phyloP scores from a whole-genome alignment of 352 stramenopile genomes.

The Globisporangium viniferum region DNA sequence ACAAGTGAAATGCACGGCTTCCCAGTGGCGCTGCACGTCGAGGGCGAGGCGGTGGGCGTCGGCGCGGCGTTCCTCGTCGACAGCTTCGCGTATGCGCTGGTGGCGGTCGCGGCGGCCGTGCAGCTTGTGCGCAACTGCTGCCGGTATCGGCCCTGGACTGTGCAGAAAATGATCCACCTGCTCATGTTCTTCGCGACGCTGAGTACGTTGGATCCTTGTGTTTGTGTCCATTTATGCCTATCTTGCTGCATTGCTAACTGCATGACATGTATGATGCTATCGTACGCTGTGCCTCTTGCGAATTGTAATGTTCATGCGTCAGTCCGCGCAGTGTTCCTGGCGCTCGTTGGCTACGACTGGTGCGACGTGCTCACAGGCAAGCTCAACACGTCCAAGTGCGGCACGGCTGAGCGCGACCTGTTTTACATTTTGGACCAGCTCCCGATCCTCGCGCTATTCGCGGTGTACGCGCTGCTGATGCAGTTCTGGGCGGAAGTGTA shows the following conservation, averaged over 20 bases:
- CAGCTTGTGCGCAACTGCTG: constrained; percentile 84
- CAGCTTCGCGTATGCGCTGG: constrained; percentile 61
- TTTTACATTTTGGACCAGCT: constrained; percentile 87
- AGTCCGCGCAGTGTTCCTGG: constrained; percentile 71
- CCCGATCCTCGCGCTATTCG: constrained; percentile 80
- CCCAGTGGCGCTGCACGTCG: background rate
- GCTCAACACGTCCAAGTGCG: constrained; percentile 57
- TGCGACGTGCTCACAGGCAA: constrained; percentile 72
- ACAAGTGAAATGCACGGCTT: background rate
- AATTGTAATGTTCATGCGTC: background rate
- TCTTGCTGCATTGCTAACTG: background rate
- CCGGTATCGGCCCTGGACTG: constrained; percentile 79
- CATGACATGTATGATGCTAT: background rate
- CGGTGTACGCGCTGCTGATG: constrained; percentile 76
- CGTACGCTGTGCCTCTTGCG: background rate
- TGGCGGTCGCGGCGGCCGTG: constrained; percentile 49
- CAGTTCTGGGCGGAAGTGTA: constrained; percentile 90
- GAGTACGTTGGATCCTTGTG: constrained; percentile 25
- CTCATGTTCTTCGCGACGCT: constrained; percentile 80
- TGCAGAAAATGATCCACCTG: constrained; percentile 87
- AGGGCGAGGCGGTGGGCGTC: constrained; percentile 50
- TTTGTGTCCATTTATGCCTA: background rate
- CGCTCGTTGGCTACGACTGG: constrained; percentile 75
- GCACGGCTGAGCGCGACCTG: constrained; percentile 59
- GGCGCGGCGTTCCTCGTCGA: constrained; percentile 65